Percentiles rank a stretch among this genome's conserved stretches.
phyloP scores from a whole-genome alignment of 148 eudicot genomes.

The Polygonum maritimum region DNA sequence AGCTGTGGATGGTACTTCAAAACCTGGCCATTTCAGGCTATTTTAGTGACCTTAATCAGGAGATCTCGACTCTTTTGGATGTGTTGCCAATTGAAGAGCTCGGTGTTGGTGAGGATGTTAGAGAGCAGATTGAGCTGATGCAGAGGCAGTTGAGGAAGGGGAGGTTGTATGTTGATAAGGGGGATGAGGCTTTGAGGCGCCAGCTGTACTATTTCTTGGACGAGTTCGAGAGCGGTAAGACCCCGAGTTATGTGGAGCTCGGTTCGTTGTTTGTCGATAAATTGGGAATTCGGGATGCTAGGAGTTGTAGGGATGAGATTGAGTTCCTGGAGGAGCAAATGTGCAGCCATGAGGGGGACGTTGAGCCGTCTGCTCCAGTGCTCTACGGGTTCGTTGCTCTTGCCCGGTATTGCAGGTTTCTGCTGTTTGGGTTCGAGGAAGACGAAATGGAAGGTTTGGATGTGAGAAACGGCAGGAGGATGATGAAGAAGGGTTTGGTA shows the following conservation, averaged over 20 bases:
- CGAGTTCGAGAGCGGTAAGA: conserved; percentile 40
- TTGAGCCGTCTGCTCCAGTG: conserved; percentile 56
- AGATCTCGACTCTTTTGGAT: conserved; percentile 71
- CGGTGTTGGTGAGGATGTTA: conserved; percentile 47
- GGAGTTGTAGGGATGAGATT: conserved; percentile 50
- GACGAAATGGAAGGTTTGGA: conserved; percentile 52
- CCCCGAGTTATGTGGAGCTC: conserved; percentile 35
- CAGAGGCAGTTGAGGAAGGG: conserved; percentile 44
- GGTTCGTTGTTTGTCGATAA: conserved; percentile 39
- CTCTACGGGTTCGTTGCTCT: conserved; percentile 69
- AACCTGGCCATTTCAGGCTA: conserved; percentile 68
- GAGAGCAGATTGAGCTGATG: conserved; percentile 66
- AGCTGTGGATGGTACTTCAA: conserved; percentile 74
- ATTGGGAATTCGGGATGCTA: conserved; percentile 40
- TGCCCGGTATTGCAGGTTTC: conserved; percentile 56
- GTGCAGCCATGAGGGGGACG: conserved; percentile 59
- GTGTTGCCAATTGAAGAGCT: conserved; percentile 57
- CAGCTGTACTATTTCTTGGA: conserved; percentile 40
- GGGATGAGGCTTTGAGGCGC: conserved; percentile 49
- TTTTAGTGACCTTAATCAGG: conserved; percentile 77
- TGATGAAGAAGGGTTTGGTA: conserved; percentile 35
- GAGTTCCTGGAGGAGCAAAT: conserved; percentile 91
- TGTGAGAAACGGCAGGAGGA: conserved; percentile 22
- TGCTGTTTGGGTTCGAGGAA: conserved; percentile 64
- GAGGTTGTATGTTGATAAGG: conserved; percentile 43